Evolutionary conservation across 2,329 filamentous ascomycete genomes (phyloP), one percentile per base, ranked within the genome.

Genomic region (Xylariaceae sp.): DNA sequence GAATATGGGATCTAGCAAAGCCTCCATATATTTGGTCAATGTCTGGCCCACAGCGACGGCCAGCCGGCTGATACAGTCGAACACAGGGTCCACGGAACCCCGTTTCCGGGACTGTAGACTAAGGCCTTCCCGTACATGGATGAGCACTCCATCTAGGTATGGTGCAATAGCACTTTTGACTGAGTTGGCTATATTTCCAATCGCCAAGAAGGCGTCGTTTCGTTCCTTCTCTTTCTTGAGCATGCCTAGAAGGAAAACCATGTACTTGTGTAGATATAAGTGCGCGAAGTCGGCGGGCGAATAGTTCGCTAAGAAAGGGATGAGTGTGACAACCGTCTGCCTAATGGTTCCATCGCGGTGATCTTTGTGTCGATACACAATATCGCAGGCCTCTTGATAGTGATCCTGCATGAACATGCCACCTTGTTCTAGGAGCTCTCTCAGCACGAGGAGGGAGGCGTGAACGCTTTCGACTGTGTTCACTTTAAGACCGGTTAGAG

Each of bases 321-420:
- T 95, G 54, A 96, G 85, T 51, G 89, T 80, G 39, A 97, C 89
- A 34, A 97, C 88, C 5, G 95, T 95, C 65, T 88, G 88, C 52
- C 92, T 83, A 62, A 97, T 94, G 37, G 91, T 87, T 3, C 84
- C 76, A 64, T 99, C 95, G 51, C 89, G 84, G 64, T 97, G 90
- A 64, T 99, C 94, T 71, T 95, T 95, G 70, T 95, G 89, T 58
- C 88, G 87, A 61, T 92, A 85, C 37, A 96, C 89, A 60, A 94
- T 91, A 59, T 99, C 94, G 69, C 92, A 97, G 8, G 90, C 87
- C 64, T 95, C 89, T 55, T 87, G 84, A 71, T 97, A 99, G 68
- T 91, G 85, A 40, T 91, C 89, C 66, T 96, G 91, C 94, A 99
- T 97, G 72, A 95, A 99, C 92, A 99, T 99, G 64, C 91, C 91